Evolutionary conservation across 2,329 filamentous ascomycete genomes (phyloP).

Genomic region (Paracoccidioides brasiliensis): DNA sequence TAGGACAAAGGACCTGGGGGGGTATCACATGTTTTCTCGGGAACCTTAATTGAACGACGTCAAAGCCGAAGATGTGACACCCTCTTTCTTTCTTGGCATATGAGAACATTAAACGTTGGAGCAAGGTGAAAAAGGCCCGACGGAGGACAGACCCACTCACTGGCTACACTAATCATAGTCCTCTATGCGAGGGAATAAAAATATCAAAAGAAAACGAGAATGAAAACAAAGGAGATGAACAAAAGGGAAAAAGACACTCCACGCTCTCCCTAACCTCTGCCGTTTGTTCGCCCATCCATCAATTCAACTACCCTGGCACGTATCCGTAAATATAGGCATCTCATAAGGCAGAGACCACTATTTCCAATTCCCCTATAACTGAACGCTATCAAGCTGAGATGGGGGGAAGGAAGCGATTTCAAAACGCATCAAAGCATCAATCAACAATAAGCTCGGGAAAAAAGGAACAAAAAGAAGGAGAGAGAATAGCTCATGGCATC

Average conservation of each 20-base stretch:
- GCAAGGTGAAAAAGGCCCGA: neutral
- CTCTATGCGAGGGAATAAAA: neutral
- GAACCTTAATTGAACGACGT: neutral
- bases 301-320: neutral
- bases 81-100: too few relatives aligned
- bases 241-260: conserved; percentile 16
- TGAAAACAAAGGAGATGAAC: conserved; percentile 1
- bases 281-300: neutral
- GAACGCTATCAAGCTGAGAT: neutral
- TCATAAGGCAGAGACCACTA: conserved; percentile 1
- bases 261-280: too few relatives aligned
- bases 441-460: neutral
- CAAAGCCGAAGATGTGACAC: too few relatives aligned
- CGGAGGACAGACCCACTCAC: too few relatives aligned
- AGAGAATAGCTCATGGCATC: neutral
- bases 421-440: too few relatives aligned
- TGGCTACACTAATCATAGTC: neutral
- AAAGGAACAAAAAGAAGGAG: neutral
- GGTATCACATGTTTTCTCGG: neutral
- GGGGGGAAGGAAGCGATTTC: neutral
- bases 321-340: too few relatives aligned
- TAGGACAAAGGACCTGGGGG: neutral
- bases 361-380: conserved; percentile 1
- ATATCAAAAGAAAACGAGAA: neutral
- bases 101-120: neutral